Conservation (phyloP, 2,329 filamentous ascomycete genomes). For the Dothideomycetes sp. region DNA sequence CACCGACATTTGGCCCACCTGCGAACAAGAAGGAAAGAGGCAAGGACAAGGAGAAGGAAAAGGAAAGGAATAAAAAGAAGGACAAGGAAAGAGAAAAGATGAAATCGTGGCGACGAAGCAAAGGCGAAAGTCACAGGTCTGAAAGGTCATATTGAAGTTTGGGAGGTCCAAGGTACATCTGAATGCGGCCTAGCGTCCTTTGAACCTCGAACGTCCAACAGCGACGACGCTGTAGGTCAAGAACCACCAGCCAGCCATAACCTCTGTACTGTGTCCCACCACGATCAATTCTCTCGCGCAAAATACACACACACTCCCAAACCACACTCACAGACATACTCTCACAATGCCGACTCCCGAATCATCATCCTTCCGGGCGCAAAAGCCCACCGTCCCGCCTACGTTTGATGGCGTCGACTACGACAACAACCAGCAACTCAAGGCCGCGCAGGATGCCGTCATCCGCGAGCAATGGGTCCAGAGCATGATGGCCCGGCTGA, state of each 20-base stretch:
- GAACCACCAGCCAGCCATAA: too few species aligned
- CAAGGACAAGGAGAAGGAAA: conserved; percentile 9
- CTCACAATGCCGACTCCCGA: conserved; percentile 67
- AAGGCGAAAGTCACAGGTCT: too few species aligned
- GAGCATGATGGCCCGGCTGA: conserved; percentile 77
- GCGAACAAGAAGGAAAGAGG: conserved; percentile 10
- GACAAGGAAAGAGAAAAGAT: conserved; percentile 8
- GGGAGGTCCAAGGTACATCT: too few species aligned
- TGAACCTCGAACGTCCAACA: too few species aligned
- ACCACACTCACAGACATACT: neutral
- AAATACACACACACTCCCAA: neutral
- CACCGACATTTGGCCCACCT: conserved; percentile 14
- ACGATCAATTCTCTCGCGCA: neutral
- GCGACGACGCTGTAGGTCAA: too few species aligned
- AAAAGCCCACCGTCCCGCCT: conserved; percentile 71
- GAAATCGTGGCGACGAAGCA: too few species aligned
- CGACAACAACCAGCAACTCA: conserved; percentile 69
- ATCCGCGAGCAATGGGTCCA: conserved; percentile 82
- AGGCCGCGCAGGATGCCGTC: conserved; percentile 72
- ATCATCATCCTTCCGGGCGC: conserved; percentile 68
- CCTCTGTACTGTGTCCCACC: too few species aligned
- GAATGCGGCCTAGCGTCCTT: too few species aligned
- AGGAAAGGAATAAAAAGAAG: conserved; percentile 10
- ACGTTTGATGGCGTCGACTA: conserved; percentile 83
- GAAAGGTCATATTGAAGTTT: too few species aligned